These are phyloP conservation scores for Pyrus pyrifolia DNA, from an alignment of 306 rosid species.

Conservation along the genomic window DNA sequence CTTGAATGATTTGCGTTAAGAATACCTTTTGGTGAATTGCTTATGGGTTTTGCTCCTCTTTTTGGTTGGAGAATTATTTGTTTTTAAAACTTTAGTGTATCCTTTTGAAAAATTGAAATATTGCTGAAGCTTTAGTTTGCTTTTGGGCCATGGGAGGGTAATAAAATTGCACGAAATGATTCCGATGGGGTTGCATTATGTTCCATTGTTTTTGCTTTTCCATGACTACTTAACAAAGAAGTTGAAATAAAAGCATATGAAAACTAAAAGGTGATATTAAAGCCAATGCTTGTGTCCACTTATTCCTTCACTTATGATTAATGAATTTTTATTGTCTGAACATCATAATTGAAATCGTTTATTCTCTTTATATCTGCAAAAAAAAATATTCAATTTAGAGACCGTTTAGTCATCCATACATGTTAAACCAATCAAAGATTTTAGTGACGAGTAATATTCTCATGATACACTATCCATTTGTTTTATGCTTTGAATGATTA, in stretches of 20 bases:
- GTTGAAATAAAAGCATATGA: neutral
- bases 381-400: too few species aligned
- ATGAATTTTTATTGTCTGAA: too few species aligned
- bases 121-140: constrained; percentile 32
- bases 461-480: too few species aligned
- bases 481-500: too few species aligned
- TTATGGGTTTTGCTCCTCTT: constrained; percentile 24
- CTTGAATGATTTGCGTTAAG: constrained; percentile 20
- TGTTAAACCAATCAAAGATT: too few species aligned
- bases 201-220: constrained; percentile 4
- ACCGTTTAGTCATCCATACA: too few species aligned
- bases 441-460: too few species aligned
- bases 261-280: too few species aligned
- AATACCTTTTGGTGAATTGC: constrained; percentile 46
- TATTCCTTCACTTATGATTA: too few species aligned
- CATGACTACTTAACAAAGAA: neutral
- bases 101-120: constrained; percentile 30
- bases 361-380: too few species aligned
- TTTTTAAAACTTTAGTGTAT: neutral
- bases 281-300: too few species aligned
- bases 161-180: constrained; percentile 2
- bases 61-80: constrained; percentile 16
- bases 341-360: too few species aligned
- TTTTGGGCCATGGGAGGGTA: constrained; percentile 15
- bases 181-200: constrained; percentile 19